Evolutionary conservation across 768 basidiomycete genomes (phyloP).

Genomic region (Pleurotus ostreatus): DNA sequence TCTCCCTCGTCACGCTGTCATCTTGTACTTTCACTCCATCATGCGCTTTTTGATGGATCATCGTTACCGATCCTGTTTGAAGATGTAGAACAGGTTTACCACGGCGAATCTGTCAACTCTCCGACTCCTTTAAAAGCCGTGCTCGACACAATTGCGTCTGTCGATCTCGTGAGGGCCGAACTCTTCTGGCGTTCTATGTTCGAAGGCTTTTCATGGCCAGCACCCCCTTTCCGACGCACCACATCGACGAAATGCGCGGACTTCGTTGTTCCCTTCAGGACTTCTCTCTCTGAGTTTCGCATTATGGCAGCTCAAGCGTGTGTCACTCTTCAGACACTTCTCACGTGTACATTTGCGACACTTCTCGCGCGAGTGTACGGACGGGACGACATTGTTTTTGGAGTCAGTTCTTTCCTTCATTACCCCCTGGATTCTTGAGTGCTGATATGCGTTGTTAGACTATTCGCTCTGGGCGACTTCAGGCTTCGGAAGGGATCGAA

Average conservation of each 20-base stretch:
- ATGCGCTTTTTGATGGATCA: slow-evolving; percentile 30
- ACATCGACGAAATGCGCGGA: slow-evolving; percentile 6
- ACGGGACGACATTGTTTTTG: slow-evolving; percentile 25
- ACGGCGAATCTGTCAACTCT: slow-evolving; percentile 2
- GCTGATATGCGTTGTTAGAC: slow-evolving; percentile 16
- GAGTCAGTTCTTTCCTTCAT: slow-evolving; percentile 19
- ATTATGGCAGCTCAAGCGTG: slow-evolving; percentile 20
- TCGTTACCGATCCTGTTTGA: slow-evolving; percentile 25
- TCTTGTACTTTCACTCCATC: slow-evolving; percentile 28
- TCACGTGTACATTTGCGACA: slow-evolving; percentile 25
- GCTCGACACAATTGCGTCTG: slow-evolving; percentile 19
- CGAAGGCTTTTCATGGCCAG: slow-evolving; percentile 21
- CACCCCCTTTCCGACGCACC: slow-evolving; percentile 3
- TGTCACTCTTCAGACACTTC: slow-evolving; percentile 27
- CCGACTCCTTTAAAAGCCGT: slow-evolving; percentile 16
- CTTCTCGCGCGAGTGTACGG: slow-evolving; percentile 23
- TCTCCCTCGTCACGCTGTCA: slow-evolving; percentile 8
- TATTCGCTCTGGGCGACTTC: slow-evolving; percentile 30
- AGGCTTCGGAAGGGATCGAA: slow-evolving; percentile 25
- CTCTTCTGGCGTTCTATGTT: slow-evolving; percentile 25
- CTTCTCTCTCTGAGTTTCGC: slow-evolving; percentile 20
- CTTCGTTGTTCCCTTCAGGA: slow-evolving; percentile 15
- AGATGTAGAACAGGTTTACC: slow-evolving; percentile 23
- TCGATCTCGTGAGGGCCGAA: slow-evolving; percentile 18
- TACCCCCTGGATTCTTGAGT: not conserved